Conservation (phyloP, 2,329 filamentous ascomycete genomes). For the Diaporthe helianthi region DNA sequence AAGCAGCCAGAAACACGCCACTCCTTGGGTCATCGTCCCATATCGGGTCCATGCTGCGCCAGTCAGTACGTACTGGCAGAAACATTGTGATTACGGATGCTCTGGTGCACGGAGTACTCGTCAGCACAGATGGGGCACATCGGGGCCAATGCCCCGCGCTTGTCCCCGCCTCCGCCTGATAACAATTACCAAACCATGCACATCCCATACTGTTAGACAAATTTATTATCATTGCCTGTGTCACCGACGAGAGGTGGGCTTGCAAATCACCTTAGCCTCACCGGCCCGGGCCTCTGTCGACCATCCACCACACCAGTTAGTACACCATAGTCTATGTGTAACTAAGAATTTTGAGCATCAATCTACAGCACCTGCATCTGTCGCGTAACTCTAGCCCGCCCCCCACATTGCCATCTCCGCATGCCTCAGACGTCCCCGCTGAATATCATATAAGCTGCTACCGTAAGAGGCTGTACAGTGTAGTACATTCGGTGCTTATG, state of each 20-base stretch:
- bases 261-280: neutral
- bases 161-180: neutral
- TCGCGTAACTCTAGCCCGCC: neutral
- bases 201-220: slow-evolving; percentile 5
- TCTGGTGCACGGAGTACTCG: too few relatives aligned
- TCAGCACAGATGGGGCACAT: too few relatives aligned
- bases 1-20: slow-evolving; percentile 33
- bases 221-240: neutral
- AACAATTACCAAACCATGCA: neutral
- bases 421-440: neutral
- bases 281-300: slow-evolving; percentile 28
- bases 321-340: neutral
- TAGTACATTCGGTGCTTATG: neutral
- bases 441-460: neutral
- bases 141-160: slow-evolving; percentile 10
- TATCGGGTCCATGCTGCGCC: neutral
- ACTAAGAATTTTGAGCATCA: neutral
- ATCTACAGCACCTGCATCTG: neutral
- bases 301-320: slow-evolving; percentile 28
- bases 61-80: too few relatives aligned
- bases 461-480: neutral
- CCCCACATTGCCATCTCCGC: neutral
- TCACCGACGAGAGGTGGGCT: neutral
- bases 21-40: slow-evolving; percentile 26
- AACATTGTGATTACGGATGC: too few relatives aligned